Conservation (phyloP, 2,329 filamentous ascomycete species). For the Arthrobotrys iridis region DNA sequence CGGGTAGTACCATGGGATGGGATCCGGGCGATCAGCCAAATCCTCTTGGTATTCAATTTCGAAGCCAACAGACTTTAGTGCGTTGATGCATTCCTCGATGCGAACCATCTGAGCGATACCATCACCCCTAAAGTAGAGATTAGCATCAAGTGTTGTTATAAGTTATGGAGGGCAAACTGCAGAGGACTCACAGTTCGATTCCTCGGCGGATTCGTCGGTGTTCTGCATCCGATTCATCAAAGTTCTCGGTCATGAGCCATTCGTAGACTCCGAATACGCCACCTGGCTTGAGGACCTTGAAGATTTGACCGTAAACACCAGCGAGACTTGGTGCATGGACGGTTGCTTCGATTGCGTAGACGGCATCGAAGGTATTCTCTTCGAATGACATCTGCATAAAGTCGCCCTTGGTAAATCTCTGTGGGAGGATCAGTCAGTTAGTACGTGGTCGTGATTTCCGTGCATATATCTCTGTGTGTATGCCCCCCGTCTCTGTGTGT, state of each 20-base stretch:
- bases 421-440: neutral
- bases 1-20: conserved; percentile 92
- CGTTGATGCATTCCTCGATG: conserved; percentile 79
- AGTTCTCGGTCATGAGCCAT: conserved; percentile 97
- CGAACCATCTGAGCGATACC: conserved; percentile 98
- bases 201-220: conserved; percentile 91
- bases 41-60: conserved; percentile 85
- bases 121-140: conserved; percentile 68
- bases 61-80: conserved; percentile 89
- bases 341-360: conserved; percentile 97
- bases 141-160: neutral
- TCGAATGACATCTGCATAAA: conserved; percentile 99
- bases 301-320: conserved; percentile 93
- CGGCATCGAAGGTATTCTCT: conserved; percentile 89
- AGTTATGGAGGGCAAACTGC: neutral
- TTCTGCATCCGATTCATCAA: conserved; percentile 85
- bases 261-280: conserved; percentile 97
- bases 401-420: conserved; percentile 87
- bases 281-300: conserved; percentile 93
- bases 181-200: conserved; percentile 75
- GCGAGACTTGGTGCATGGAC: conserved; percentile 91
- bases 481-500: no score
- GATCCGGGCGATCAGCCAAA: conserved; percentile 78
- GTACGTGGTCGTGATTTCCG: no score
- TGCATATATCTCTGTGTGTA: no score